A percentile compares a stretch with the other conserved stretches of the same genome.
These are phyloP conservation scores for Davidsoniella virescens DNA, from an alignment of 2,329 filamentous ascomycete genomes.

Conservation along the genomic window DNA sequence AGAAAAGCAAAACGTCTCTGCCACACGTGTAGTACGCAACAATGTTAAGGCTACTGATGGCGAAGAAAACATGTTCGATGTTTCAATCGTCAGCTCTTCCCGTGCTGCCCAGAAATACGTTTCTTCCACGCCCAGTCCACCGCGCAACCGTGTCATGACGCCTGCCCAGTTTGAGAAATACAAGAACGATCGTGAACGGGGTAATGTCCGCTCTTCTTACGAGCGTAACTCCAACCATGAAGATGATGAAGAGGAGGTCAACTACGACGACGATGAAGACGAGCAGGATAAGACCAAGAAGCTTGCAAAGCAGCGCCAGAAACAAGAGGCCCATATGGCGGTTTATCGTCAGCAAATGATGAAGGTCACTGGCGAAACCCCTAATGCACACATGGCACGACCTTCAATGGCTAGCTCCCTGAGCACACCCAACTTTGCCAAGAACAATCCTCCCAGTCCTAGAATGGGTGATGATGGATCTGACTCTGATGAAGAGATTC, in stretches of 20 bases:
- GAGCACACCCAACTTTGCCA: slow-evolving; percentile 45
- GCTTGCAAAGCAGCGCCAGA: slow-evolving; percentile 59
- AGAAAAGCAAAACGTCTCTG: background rate
- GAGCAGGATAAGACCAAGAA: slow-evolving; percentile 60
- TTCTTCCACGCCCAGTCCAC: slow-evolving; percentile 22
- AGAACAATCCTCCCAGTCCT: slow-evolving; percentile 17
- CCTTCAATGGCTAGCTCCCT: slow-evolving; percentile 38
- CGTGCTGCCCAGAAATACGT: slow-evolving; percentile 23
- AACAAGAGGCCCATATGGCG: slow-evolving; percentile 79
- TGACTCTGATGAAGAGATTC: slow-evolving; percentile 78
- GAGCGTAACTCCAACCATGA: slow-evolving; percentile 30
- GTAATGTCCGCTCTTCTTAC: slow-evolving; percentile 18
- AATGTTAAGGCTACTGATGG: slow-evolving; percentile 14
- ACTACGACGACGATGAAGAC: slow-evolving; percentile 62
- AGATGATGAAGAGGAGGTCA: slow-evolving; percentile 45
- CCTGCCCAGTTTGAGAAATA: slow-evolving; percentile 75
- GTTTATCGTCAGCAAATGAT: slow-evolving; percentile 93
- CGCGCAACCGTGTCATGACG: slow-evolving; percentile 70
- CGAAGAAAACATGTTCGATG: slow-evolving; percentile 41
- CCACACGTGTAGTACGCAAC: background rate
- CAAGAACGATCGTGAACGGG: slow-evolving; percentile 53
- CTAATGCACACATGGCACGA: slow-evolving; percentile 23
- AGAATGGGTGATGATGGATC: slow-evolving; percentile 33
- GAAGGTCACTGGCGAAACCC: slow-evolving; percentile 58
- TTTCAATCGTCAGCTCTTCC: slow-evolving; percentile 24